Base-by-base conservation (phyloP, 1,284 basidiomycete species). In the Sporisorium reilianum region DNA sequence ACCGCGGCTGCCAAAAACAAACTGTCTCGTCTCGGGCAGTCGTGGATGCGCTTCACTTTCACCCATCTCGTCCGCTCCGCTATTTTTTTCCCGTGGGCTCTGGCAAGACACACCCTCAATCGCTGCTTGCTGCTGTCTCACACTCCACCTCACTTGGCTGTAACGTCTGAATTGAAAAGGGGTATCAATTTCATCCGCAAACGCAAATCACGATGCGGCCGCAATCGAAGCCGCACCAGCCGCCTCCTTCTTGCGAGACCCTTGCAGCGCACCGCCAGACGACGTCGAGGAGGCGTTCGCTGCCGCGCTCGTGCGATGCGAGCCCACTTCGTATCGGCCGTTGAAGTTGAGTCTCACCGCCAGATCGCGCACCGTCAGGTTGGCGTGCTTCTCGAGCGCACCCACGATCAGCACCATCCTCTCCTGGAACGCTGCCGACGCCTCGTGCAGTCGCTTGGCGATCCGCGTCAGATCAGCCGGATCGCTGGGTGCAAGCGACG, bases 331-430 rank as follows among this genome's bases (percentile, higher is more conserved):
- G 48, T 82, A 81, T 41, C 72, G 77, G 8, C 71, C 70, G 55
- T 82, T 82, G 69, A 81, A 82, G 68, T 82, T 80, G 66, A 80
- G 75, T 3, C 75, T 51, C 28, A 77, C 71, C 22, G 73, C 76
- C 12, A 79, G 53, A 53, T 79, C 79, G 12, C 77, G 77, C 10
- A 80, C 79, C 2, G 78, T 74, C 55, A 84, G 66, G 41, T 83
- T 84, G 28, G 80, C 60, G 32, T 84, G 83, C 68, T 79, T 79
- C 51, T 82, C 80, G 18, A 84, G 69, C 53, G 65, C 65, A 3
- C 54, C 60, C 2, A 84, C 73, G 56, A 84, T 78, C 28, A 50
- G n/a, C 25, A 75, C 68, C 62, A 80, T 80, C 40, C 81, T 71
- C 42, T 77, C 64, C 41, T 76, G 74, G 70, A 83, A 84, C 18